phyloP scores from a whole-genome alignment of 78 protist species.

The Tieghemostelium lacteum region DNA sequence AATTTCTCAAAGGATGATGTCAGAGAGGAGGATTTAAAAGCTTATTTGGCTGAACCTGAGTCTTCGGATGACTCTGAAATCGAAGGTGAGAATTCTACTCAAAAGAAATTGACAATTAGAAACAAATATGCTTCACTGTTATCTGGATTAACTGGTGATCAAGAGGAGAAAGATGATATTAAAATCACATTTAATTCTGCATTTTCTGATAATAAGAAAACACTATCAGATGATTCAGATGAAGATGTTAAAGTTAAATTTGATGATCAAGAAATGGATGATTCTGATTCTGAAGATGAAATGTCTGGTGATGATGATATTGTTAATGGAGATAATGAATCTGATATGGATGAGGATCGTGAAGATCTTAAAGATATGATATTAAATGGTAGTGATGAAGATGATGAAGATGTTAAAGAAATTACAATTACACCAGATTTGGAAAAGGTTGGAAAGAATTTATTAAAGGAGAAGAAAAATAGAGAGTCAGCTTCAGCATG shows the following conservation, averaged over 20 bases:
- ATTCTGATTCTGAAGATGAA: constrained; percentile 18
- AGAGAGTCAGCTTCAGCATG: constrained; percentile 31
- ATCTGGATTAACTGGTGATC: neutral
- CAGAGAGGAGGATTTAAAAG: constrained; percentile 56
- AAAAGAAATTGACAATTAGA: constrained; percentile 5
- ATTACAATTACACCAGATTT: constrained; percentile 42
- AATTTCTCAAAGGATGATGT: constrained; percentile 22
- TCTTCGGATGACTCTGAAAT: constrained; percentile 25
- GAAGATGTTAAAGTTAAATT: constrained; percentile 22
- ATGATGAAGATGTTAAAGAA: constrained; percentile 39
- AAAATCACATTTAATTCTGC: constrained; percentile 77
- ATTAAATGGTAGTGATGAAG: constrained; percentile 5
- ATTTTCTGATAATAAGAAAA: neutral
- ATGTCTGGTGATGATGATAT: constrained; percentile 28
- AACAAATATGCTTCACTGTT: constrained; percentile 46
- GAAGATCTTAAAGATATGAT: neutral
- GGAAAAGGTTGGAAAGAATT: constrained; percentile 29
- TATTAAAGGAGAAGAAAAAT: constrained; percentile 45
- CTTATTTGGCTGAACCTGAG: constrained; percentile 62
- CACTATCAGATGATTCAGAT: constrained; percentile 2
- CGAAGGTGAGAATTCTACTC: neutral
- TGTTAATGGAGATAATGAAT: constrained; percentile 16
- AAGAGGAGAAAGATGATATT: constrained; percentile 56
- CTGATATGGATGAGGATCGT: neutral
- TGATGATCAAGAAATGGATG: constrained; percentile 18